Conservation (phyloP, 805 yeast species). For the Wickerhamiella slavikovae region DNA sequence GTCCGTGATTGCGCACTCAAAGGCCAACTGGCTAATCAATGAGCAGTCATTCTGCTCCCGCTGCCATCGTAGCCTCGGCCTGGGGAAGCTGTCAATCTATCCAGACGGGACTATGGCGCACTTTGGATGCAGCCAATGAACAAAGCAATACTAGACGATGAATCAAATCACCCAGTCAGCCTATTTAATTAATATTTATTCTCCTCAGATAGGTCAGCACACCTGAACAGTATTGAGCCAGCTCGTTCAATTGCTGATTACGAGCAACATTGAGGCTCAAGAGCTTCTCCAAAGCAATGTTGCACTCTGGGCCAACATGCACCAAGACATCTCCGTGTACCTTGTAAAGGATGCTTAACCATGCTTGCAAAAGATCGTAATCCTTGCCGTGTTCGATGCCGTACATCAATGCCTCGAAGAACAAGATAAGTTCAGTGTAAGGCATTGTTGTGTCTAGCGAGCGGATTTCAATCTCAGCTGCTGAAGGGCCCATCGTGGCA, state of each 20-base stretch:
- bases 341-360: constrained; percentile 51
- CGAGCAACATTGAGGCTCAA: constrained; percentile 21
- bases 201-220: constrained; percentile 36
- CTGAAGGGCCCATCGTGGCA: constrained; percentile 46
- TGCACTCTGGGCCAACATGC: constrained; percentile 17
- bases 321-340: constrained; percentile 65
- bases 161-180: no score
- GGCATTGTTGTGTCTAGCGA: constrained; percentile 42
- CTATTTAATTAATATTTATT: neutral
- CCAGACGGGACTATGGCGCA: no score
- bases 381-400: constrained; percentile 38
- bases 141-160: no score
- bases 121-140: no score
- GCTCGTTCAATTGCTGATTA: constrained; percentile 35
- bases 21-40: no score
- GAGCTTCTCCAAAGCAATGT: constrained; percentile 31
- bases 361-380: constrained; percentile 65
- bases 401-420: constrained; percentile 42
- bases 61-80: no score
- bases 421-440: constrained; percentile 39
- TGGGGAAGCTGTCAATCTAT: no score
- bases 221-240: constrained; percentile 65
- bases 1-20: no score
- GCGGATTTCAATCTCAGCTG: constrained; percentile 70
- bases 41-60: no score